phyloP scores from a whole-genome alignment of 1,284 basidiomycete species.

The Ceratobasidium sp. region DNA sequence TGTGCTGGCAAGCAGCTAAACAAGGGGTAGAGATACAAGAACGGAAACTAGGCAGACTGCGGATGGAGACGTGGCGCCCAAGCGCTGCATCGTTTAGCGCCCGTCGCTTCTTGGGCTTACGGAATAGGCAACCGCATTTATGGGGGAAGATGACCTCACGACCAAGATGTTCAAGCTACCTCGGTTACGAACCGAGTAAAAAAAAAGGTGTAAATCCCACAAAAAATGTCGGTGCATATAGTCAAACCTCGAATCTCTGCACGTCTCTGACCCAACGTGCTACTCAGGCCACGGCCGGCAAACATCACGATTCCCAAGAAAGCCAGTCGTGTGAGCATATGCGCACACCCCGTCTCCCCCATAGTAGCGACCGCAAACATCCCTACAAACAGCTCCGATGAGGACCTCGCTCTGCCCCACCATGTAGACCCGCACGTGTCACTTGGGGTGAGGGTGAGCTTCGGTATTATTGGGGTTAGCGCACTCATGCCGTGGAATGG shows the following conservation, averaged over 20 bases:
- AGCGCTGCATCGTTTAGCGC: conserved; percentile 7
- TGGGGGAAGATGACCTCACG: conserved; percentile 32
- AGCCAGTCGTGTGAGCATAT: conserved; percentile 24
- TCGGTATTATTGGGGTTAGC: conserved; percentile 69
- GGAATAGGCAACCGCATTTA: neutral
- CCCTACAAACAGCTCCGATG: conserved; percentile 11
- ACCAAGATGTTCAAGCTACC: neutral
- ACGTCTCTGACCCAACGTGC: neutral
- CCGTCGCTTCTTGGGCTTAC: neutral
- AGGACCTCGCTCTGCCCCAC: neutral
- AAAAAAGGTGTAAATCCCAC: neutral
- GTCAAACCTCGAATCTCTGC: neutral
- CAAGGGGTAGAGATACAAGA: conserved; percentile 4
- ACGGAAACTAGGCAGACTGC: neutral
- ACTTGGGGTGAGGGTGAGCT: conserved; percentile 21
- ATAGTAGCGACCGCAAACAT: conserved; percentile 21
- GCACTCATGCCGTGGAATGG: conserved; percentile 84
- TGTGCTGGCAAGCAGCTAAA: neutral
- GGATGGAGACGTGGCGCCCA: conserved; percentile 42
- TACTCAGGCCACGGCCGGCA: conserved; percentile 18
- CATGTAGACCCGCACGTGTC: conserved; percentile 6
- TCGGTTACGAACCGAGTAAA: neutral
- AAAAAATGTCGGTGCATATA: conserved; percentile 28
- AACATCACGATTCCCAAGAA: neutral
- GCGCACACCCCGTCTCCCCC: conserved; percentile 35